These are phyloP conservation scores for Bryoglossum gracile DNA, from an alignment of 495 filamentous ascomycete genomes.

Conservation along the genomic window DNA sequence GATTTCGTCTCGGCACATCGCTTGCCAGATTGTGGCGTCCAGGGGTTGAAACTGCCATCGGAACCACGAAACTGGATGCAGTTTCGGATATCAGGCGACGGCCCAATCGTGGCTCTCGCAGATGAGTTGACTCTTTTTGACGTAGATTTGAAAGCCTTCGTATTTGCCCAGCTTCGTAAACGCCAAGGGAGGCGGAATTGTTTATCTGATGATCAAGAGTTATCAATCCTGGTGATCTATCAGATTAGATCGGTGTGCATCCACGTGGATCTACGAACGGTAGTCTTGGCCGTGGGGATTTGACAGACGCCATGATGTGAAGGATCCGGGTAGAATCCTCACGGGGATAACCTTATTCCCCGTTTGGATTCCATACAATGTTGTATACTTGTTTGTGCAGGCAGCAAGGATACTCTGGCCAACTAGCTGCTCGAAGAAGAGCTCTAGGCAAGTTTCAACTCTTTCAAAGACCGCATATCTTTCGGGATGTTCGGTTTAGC, in stretches of 20 bases:
- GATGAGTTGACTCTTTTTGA: neutral
- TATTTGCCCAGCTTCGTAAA: neutral
- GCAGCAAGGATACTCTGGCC: no score
- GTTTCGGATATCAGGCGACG: neutral
- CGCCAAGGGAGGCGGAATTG: neutral
- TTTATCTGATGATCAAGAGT: constrained; percentile 6
- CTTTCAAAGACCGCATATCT: no score
- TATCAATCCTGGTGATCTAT: constrained; percentile 3
- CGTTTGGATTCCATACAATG: no score
- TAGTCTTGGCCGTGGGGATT: no score
- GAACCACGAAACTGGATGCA: neutral
- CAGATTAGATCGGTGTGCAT: constrained; percentile 5
- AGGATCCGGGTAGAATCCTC: no score
- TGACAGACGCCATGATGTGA: no score
- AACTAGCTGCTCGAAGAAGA: no score
- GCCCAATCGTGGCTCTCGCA: neutral
- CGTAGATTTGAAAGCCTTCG: neutral
- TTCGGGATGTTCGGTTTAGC: no score
- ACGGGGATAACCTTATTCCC: no score
- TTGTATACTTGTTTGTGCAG: no score
- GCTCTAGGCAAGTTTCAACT: no score
- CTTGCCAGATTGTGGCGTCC: neutral
- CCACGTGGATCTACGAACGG: constrained; percentile 1
- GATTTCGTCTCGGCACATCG: neutral
- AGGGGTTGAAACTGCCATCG: neutral